phyloP scores from a whole-genome alignment of 805 yeast species.

The Cephaloascus fragrans region DNA sequence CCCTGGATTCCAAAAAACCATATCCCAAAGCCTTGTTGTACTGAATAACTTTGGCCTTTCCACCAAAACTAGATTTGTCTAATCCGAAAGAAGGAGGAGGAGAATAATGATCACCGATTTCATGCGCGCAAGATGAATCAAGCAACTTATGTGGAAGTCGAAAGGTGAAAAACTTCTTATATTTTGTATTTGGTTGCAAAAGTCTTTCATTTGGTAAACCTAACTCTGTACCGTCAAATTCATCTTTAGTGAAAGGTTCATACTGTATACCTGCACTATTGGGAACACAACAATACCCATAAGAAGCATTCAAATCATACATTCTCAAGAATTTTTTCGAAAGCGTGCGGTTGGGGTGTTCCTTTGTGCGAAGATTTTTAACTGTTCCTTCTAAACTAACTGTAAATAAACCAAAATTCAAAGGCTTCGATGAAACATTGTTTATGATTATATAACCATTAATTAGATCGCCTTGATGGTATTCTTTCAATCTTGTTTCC shows the following conservation, averaged over 20 bases:
- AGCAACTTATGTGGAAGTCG: slow-evolving; percentile 44
- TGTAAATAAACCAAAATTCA: slow-evolving; percentile 31
- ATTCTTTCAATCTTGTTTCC: slow-evolving; percentile 32
- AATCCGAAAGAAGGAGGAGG: slow-evolving; percentile 35
- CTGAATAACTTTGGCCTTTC: slow-evolving; percentile 21
- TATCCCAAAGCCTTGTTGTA: slow-evolving; percentile 31
- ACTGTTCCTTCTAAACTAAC: slow-evolving; percentile 22
- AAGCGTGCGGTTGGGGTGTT: slow-evolving; percentile 11
- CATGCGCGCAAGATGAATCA: slow-evolving; percentile 42
- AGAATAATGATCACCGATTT: slow-evolving; percentile 23
- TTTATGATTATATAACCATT: slow-evolving; percentile 31
- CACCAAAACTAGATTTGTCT: slow-evolving; percentile 24
- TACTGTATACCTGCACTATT: slow-evolving; percentile 40
- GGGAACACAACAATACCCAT: slow-evolving; percentile 37
- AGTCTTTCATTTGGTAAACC: slow-evolving; percentile 42
- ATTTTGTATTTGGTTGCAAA: slow-evolving; percentile 36
- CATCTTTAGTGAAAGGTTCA: slow-evolving; percentile 31
- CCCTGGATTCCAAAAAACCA: slow-evolving; percentile 26
- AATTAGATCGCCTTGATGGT: slow-evolving; percentile 28
- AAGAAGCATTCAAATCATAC: slow-evolving; percentile 53
- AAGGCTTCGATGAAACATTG: slow-evolving; percentile 23
- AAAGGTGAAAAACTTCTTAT: slow-evolving; percentile 51
- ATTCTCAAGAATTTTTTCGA: slow-evolving; percentile 45
- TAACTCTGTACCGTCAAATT: slow-evolving; percentile 32
- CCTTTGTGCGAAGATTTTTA: slow-evolving; percentile 17